Evolutionary conservation across 1,284 basidiomycete species (phyloP), one percentile per base, ranked within the genome.

Genomic region (Rhodotorula mucilaginosa): DNA sequence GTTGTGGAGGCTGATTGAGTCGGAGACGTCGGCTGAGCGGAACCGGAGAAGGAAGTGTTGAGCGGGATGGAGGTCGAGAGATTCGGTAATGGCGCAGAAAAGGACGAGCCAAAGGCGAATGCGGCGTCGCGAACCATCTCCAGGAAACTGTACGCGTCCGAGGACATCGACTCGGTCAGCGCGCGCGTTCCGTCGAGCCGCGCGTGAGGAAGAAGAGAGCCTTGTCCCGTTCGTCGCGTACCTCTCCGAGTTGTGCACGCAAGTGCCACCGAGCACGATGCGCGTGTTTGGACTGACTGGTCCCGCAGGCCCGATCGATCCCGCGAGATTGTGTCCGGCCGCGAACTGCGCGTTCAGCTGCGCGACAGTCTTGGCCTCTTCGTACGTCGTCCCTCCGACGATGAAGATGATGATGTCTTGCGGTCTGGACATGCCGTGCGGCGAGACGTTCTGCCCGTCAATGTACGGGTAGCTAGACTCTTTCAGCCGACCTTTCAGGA

Each of bases 401-500:
- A 97, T 90, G 82, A 97, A 97, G 67, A 97, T 85, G 71, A 97
- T 96, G 61, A 97, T 87, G 80, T 97, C 95, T 79, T 96, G 93
- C 15, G 93, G 91, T 75, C 93, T 94, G 0, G 57, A 58, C 54
- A 65, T 70, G n/a, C 71, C 68, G 26, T 61, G 65, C 47, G 56
- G 78, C 2, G 63, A 74, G 44, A 84, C 84, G 76, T 80, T 84
- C 68, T 83, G 83, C 59, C 86, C 86, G 65, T 92, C 91, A 44
- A 94, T 79, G 83, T 93, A 98, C 0, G 97, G 95, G 82, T 99
- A 95, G 73, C 88, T 92, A 3, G 88, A 86, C 75, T 98, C 96
- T 75, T 87, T 89, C 73, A 99, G 81, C 61, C 91, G 85, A 19
- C 94, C 96, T 78, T 88, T 93, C 78, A 97, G 87, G 2, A 99